phyloP scores from a whole-genome alignment of 192 early-diverging fungal species.

The Phlyctochytrium bullatum region DNA sequence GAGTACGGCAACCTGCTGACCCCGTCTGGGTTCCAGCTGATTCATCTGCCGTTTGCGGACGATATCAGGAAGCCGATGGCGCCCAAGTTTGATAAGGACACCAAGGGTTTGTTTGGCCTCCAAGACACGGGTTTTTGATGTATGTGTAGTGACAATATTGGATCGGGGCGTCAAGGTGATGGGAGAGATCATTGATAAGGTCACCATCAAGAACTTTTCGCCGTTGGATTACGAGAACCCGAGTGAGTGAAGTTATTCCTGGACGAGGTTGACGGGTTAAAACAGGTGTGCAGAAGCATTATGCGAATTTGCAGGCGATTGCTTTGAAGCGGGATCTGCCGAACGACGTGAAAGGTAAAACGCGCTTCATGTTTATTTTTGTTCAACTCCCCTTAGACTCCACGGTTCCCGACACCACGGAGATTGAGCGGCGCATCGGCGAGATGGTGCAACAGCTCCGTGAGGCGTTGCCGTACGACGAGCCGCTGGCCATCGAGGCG shows the following conservation, averaged over 20 bases:
- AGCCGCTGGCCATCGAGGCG: constrained; percentile 5
- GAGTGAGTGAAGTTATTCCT: too few species aligned
- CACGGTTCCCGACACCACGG: constrained; percentile 12
- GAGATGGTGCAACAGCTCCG: constrained; percentile 8
- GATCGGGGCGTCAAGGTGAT: constrained; percentile 18
- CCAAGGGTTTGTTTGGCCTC: too few species aligned
- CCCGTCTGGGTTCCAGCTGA: constrained; percentile 67
- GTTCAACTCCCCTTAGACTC: constrained; percentile 5
- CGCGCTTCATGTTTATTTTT: background rate
- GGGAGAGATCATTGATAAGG: constrained; percentile 18
- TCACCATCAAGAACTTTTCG: constrained; percentile 32
- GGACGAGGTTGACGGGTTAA: too few species aligned
- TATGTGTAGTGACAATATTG: too few species aligned
- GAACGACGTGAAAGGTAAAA: constrained; percentile 37
- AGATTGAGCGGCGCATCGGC: constrained; percentile 11
- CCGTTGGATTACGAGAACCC: constrained; percentile 41
- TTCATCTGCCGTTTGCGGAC: constrained; percentile 73
- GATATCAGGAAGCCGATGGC: constrained; percentile 55
- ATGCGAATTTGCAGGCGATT: constrained; percentile 47
- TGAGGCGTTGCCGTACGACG: constrained; percentile 5
- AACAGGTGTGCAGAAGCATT: constrained; percentile 51
- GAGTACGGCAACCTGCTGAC: constrained; percentile 40
- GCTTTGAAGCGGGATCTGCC: constrained; percentile 35
- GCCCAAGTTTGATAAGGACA: constrained; percentile 16
- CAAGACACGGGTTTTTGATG: too few species aligned